Evolutionary conservation across 108 stramenopile species (phyloP).

Genomic region (Cyclotella kingstonii): DNA sequence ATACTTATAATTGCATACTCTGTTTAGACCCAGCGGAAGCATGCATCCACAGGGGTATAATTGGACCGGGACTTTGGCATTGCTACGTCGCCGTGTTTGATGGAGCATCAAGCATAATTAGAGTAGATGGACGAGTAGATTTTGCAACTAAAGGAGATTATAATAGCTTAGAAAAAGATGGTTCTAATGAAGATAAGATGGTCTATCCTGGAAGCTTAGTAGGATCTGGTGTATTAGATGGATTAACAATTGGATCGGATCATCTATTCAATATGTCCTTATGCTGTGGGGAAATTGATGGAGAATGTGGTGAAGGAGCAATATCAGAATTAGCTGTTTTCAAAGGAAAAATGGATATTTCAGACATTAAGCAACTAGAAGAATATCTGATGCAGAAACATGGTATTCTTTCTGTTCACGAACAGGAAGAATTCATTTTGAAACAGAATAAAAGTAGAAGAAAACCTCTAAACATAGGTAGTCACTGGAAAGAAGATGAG

Average conservation of each 20-base stretch:
- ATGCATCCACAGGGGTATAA: slow-evolving; percentile 48
- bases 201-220: slow-evolving; percentile 21
- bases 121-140: slow-evolving; percentile 69
- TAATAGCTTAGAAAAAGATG: slow-evolving; percentile 17
- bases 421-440: slow-evolving; percentile 15
- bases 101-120: slow-evolving; percentile 39
- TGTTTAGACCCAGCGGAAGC: slow-evolving; percentile 28
- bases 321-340: slow-evolving; percentile 82
- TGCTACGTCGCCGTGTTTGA: slow-evolving; percentile 76
- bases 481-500: slow-evolving; percentile 51
- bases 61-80: slow-evolving; percentile 80
- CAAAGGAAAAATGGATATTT: slow-evolving; percentile 53
- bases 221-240: slow-evolving; percentile 56
- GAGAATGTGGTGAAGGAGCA: slow-evolving; percentile 51
- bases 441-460: slow-evolving; percentile 15
- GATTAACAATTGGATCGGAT: slow-evolving; percentile 83
- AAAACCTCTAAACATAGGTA: slow-evolving; percentile 23
- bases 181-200: slow-evolving; percentile 10
- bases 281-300: slow-evolving; percentile 80
- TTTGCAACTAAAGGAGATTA: slow-evolving; percentile 20
- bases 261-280: slow-evolving; percentile 80
- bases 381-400: slow-evolving; percentile 71
- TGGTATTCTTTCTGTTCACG: slow-evolving; percentile 44
- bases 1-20: background rate
- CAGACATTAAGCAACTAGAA: slow-evolving; percentile 65